These are phyloP conservation scores for Amanita rubescens DNA, from an alignment of 768 basidiomycete species.

Conservation along the genomic window DNA sequence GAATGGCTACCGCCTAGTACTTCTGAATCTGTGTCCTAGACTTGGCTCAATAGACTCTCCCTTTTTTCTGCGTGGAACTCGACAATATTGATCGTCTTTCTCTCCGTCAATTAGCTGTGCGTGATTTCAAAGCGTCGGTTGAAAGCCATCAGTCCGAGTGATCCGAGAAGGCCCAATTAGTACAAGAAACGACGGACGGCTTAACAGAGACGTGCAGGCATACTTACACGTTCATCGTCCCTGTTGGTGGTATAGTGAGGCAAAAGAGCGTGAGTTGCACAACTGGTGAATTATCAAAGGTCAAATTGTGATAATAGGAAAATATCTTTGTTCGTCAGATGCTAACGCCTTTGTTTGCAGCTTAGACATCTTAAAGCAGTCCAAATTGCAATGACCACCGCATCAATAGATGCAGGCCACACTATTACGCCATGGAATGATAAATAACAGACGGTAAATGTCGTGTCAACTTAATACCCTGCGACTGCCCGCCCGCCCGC, in stretches of 20 bases:
- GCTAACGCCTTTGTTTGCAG: background rate
- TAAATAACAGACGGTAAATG: background rate
- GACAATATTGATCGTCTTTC: too few relatives aligned
- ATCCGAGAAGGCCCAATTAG: too few relatives aligned
- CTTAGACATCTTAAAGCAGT: background rate
- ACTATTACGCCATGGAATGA: background rate
- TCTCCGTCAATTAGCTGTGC: too few relatives aligned
- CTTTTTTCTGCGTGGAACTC: too few relatives aligned
- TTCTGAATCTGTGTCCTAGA: slow-evolving; percentile 2
- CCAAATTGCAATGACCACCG: background rate
- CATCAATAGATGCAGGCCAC: background rate
- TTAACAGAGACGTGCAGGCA: too few relatives aligned
- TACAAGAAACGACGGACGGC: too few relatives aligned
- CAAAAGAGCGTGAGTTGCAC: background rate
- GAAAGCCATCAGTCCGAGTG: too few relatives aligned
- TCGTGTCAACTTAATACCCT: background rate
- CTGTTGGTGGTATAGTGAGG: background rate
- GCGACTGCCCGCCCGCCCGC: background rate
- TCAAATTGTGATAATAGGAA: background rate
- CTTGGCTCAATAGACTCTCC: background rate
- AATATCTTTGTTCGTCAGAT: background rate
- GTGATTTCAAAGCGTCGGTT: too few relatives aligned
- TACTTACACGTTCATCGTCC: background rate
- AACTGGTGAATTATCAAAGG: background rate
- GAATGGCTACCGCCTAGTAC: slow-evolving; percentile 63